phyloP scores from a whole-genome alignment of 2,329 filamentous ascomycete genomes.

The Aspergillus uvarum region DNA sequence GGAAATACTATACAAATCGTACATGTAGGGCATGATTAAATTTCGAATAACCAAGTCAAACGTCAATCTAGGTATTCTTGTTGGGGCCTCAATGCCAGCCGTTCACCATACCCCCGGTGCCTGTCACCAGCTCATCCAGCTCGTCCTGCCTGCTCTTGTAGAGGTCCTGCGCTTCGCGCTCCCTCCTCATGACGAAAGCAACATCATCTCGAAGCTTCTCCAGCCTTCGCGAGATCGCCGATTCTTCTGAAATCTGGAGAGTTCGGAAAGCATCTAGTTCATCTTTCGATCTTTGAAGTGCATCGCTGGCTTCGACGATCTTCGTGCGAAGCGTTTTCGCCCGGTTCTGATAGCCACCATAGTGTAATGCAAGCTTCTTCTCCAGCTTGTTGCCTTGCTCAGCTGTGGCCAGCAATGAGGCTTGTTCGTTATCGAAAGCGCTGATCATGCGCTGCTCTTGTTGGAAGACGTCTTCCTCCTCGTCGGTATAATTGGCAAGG shows the following conservation, averaged over 20 bases:
- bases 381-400: conserved; percentile 83
- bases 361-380: conserved; percentile 84
- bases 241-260: conserved; percentile 76
- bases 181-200: conserved; percentile 71
- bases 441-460: conserved; percentile 62
- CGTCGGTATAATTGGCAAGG: conserved; percentile 74
- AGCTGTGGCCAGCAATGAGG: conserved; percentile 70
- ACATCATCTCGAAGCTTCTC: conserved; percentile 81
- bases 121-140: conserved; percentile 58
- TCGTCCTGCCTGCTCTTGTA: conserved; percentile 78
- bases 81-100: conserved; percentile 36
- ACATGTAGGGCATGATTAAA: conserved; percentile 13
- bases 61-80: conserved; percentile 5
- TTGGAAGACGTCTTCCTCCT: conserved; percentile 64
- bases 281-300: conserved; percentile 69
- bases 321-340: conserved; percentile 78
- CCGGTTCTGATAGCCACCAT: conserved; percentile 87
- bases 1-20: neutral
- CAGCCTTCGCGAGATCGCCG: conserved; percentile 69
- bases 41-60: conserved; percentile 1
- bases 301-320: conserved; percentile 70
- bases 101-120: conserved; percentile 34
- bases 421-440: conserved; percentile 74
- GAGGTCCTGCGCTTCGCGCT: conserved; percentile 85
- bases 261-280: conserved; percentile 74